Evolutionary conservation across 345 rosid genomes (phyloP), one percentile per base, ranked within the genome.

Genomic region (Xanthoceras sorbifolium): DNA sequence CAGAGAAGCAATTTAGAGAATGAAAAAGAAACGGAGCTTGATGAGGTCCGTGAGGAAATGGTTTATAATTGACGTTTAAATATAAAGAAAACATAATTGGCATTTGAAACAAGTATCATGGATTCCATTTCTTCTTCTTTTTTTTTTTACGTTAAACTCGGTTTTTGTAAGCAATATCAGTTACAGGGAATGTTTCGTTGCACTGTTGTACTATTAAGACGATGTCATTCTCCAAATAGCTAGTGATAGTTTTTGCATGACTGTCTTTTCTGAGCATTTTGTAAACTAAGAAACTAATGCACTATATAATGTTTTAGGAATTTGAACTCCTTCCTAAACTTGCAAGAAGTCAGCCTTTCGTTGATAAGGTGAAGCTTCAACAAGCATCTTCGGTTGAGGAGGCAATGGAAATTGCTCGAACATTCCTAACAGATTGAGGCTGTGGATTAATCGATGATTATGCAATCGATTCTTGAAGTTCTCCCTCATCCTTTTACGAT

Each of bases 301-400:
- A 1, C 11, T 31, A 52, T 31, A 65, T 12, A 40, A 25, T 74
- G 17, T 55, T 78, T 23, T 60, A 90, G 98, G 98, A 94, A 88
- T 89, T 92, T 75, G 87, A 94, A 83, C 92, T 94, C 66, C 96
- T 94, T 14, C 97, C 94, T 10, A 82, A 87, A 84, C 90, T 90
- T 63, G 94, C 94, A n/a, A 85, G 98, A 87, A 80, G 86, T 84
- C 97, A 91, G 80, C 99, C 99, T 31, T 52, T 72, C 0, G 85
- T 93, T 15, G 94, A 96, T 40, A 93, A 88, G 81, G 81, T 89
- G 52, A 88, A 88, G 83, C 98, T 93, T 69, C 86, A 86, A 69
- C 86, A 84, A 38, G 97, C 98, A 69, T 86, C 98, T 61, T 93
- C 97, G 6, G 97, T 91, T 4, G 97, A 96, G 84, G 97, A 88